A percentile compares a stretch with the other conserved stretches of the same genome.
phyloP scores from a whole-genome alignment of 2,329 filamentous ascomycete species.

The Trichoderma afroharzianum region DNA sequence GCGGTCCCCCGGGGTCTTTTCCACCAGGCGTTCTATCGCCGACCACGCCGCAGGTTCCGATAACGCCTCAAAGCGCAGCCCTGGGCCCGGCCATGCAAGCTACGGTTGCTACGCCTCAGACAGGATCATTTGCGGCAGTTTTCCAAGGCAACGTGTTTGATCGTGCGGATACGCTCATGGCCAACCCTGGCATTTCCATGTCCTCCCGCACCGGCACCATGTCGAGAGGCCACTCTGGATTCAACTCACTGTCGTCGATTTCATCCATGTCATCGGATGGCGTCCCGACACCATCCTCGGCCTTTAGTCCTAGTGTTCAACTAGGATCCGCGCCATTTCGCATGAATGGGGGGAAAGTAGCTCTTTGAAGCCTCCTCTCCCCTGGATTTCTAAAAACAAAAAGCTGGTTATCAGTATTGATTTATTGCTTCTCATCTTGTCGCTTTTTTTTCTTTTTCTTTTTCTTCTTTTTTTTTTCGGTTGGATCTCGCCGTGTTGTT shows the following conservation, averaged over 20 bases:
- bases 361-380: slow-evolving; percentile 29
- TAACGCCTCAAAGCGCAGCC: slow-evolving; percentile 85
- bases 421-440: neutral
- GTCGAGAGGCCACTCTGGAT: slow-evolving; percentile 39
- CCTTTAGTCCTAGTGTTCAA: slow-evolving; percentile 32
- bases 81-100: slow-evolving; percentile 87
- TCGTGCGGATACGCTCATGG: slow-evolving; percentile 55
- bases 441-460: neutral
- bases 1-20: neutral
- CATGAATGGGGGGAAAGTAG: slow-evolving; percentile 38
- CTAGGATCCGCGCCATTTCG: slow-evolving; percentile 33
- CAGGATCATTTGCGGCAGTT: slow-evolving; percentile 50
- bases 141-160: slow-evolving; percentile 60
- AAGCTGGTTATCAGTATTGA: neutral
- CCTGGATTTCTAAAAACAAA: neutral
- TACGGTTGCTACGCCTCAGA: slow-evolving; percentile 71
- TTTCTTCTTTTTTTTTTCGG: neutral
- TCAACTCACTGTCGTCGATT: slow-evolving; percentile 39
- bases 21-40: slow-evolving; percentile 18
- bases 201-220: slow-evolving; percentile 49
- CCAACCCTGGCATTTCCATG: slow-evolving; percentile 56
- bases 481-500: slow-evolving; percentile 7
- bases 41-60: slow-evolving; percentile 48
- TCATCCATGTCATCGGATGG: slow-evolving; percentile 42
- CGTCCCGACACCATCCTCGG: slow-evolving; percentile 27